Percentiles rank a stretch among this genome's conserved stretches.
These are phyloP conservation scores for Melaleuca quinquenervia DNA, from an alignment of 345 rosid species.

Conservation along the genomic window DNA sequence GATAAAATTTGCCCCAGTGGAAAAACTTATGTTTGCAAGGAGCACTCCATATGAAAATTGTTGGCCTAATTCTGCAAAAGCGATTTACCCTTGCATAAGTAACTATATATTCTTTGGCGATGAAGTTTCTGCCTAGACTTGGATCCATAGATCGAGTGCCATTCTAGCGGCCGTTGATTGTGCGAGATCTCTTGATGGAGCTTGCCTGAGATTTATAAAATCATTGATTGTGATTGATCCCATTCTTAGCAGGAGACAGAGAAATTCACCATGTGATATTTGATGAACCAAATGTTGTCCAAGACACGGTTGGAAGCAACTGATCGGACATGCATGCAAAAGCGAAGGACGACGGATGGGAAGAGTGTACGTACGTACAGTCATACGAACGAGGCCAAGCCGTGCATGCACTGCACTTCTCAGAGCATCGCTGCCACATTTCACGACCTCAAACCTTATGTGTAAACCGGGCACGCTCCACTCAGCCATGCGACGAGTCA, in stretches of 20 bases:
- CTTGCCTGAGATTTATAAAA: background rate
- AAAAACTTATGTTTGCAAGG: background rate
- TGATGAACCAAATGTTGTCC: background rate
- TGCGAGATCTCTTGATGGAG: background rate
- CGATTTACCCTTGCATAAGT: background rate
- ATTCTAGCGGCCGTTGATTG: background rate
- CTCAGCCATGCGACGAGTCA: background rate
- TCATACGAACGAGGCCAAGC: background rate
- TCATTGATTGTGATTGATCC: background rate
- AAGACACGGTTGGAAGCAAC: background rate
- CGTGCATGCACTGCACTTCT: background rate
- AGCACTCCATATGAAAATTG: background rate
- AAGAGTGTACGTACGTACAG: background rate
- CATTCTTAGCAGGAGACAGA: background rate
- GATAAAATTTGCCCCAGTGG: background rate
- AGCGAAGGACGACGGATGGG: background rate
- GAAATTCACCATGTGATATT: background rate
- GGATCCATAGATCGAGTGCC: background rate
- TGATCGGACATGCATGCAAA: background rate
- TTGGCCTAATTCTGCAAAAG: background rate
- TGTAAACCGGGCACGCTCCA: background rate
- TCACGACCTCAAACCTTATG: background rate
- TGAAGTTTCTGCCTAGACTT: background rate
- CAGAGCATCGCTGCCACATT: background rate
- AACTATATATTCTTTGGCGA: too few species aligned